Evolutionary conservation across 306 rosid species (phyloP).

Genomic region (Prunus padus): DNA sequence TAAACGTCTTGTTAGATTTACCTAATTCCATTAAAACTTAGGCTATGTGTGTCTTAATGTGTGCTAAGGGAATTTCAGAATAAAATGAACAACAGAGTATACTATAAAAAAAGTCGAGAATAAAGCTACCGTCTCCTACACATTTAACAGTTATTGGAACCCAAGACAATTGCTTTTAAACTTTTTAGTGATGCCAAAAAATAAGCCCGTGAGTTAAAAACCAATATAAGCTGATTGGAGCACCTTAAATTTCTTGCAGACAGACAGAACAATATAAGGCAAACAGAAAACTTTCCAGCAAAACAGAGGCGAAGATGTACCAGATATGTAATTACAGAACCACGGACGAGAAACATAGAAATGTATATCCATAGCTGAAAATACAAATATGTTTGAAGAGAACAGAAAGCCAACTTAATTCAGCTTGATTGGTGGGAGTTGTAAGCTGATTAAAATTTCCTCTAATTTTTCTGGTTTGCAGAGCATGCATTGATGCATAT

Average conservation of each 20-base stretch:
- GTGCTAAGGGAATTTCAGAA: neutral
- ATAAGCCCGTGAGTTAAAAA: neutral
- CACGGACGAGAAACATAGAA: neutral
- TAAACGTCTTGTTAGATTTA: neutral
- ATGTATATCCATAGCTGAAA: neutral
- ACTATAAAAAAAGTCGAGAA: neutral
- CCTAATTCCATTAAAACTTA: neutral
- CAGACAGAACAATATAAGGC: too few relatives aligned
- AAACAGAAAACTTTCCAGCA: neutral
- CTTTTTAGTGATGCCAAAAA: neutral
- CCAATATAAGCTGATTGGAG: neutral
- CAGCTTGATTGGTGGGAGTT: neutral
- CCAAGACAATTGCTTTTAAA: too few relatives aligned
- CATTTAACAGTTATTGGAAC: neutral
- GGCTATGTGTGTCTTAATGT: neutral
- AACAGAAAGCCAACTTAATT: neutral
- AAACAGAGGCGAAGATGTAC: neutral
- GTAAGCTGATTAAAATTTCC: neutral
- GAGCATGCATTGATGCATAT: neutral
- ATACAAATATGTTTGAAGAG: neutral
- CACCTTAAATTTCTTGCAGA: neutral
- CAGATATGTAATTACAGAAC: neutral
- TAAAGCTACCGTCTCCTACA: neutral
- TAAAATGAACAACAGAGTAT: neutral
- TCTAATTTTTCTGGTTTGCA: neutral